Evolutionary conservation across 2,329 filamentous ascomycete species (phyloP).

Genomic region (Colletotrichum chrysophilum): DNA sequence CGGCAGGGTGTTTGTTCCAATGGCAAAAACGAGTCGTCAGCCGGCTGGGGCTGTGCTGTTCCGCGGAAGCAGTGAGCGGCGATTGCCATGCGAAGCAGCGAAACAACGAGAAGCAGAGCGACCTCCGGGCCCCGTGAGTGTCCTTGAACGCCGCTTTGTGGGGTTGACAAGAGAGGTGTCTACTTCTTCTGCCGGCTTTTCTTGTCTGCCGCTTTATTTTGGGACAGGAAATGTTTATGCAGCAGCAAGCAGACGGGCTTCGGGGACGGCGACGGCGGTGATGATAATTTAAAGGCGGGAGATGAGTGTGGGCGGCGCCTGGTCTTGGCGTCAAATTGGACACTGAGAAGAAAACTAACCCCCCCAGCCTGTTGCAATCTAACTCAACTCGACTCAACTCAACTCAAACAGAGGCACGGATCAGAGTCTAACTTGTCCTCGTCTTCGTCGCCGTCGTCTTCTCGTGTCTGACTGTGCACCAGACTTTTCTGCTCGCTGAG

Average conservation of each 20-base stretch:
- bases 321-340: not conserved
- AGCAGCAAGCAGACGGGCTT: not conserved
- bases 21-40: slow-evolving; percentile 21
- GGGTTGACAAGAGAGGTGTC: not conserved
- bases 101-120: not conserved
- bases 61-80: not conserved
- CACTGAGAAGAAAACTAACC: not conserved
- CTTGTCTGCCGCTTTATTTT: not conserved
- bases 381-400: not conserved
- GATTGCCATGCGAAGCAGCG: not conserved
- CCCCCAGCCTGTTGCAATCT: not conserved
- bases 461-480: not conserved
- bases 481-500: not conserved
- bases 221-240: not conserved
- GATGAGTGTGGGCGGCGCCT: not conserved
- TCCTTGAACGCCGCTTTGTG: not conserved
- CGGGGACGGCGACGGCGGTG: slow-evolving; percentile 3
- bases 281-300: not conserved
- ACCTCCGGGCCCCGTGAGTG: not conserved
- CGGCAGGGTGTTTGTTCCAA: not conserved
- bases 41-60: slow-evolving; percentile 10
- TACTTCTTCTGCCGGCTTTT: not conserved
- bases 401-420: not conserved
- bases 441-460: not conserved
- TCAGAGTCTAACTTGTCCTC: not conserved